A percentile compares a stretch with the other conserved stretches of the same genome.
Conservation (phyloP, 352 stramenopile species). For the Phytopythium montanum region DNA sequence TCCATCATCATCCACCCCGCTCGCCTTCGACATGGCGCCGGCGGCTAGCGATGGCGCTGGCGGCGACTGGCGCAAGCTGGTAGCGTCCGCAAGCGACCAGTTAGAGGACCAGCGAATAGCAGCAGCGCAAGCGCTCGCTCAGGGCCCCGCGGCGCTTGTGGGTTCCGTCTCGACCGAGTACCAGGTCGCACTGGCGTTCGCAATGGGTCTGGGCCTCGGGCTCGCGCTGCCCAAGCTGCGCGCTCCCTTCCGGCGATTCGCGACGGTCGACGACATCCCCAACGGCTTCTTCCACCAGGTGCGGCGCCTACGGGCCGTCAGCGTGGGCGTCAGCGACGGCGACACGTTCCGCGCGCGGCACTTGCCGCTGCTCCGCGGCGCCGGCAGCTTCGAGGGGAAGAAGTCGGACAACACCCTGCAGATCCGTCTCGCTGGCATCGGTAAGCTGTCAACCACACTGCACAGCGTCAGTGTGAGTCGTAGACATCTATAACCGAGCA, state of each 20-base stretch:
- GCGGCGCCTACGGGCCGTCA: conserved; percentile 39
- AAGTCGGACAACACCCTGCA: conserved; percentile 79
- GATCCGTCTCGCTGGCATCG: conserved; percentile 79
- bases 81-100: conserved; percentile 12
- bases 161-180: conserved; percentile 30
- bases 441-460: conserved; percentile 12
- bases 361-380: conserved; percentile 42
- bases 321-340: conserved; percentile 68
- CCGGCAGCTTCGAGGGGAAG: conserved; percentile 46
- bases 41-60: background rate
- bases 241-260: conserved; percentile 64
- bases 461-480: background rate
- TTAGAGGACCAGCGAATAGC: conserved; percentile 11
- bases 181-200: conserved; percentile 46
- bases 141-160: conserved; percentile 17
- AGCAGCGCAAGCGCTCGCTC: conserved; percentile 7
- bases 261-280: conserved; percentile 79
- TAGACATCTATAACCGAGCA: background rate
- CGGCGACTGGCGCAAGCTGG: conserved; percentile 21
- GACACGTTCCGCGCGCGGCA: conserved; percentile 83
- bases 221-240: conserved; percentile 51
- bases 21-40: conserved; percentile 1
- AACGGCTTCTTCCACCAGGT: conserved; percentile 66
- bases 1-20: background rate
- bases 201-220: conserved; percentile 46